Base-by-base conservation (phyloP, 2,329 filamentous ascomycete genomes). In the Aspergillus sp. region DNA sequence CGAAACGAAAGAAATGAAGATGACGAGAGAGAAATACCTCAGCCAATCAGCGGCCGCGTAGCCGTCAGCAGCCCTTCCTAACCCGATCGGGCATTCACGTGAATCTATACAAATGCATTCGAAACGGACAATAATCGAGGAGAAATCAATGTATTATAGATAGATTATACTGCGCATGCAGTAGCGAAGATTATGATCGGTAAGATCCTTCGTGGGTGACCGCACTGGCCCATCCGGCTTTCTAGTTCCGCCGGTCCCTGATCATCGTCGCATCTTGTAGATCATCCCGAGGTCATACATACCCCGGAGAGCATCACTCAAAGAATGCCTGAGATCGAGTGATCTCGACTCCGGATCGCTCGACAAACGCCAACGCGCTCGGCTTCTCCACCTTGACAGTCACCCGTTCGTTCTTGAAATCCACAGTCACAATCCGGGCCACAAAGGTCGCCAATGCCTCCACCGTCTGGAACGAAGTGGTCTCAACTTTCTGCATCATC, bases 311-410 rank as follows among this genome's bases (percentile, higher is more conserved):
- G 22, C 32, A 16, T 52, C 47, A 30, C 48, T 67, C 63, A 53
- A 79, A 79, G 62, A 76, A 78, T 8, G 67, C 66, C 51, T 69
- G 69, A 9, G 73, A 72, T 40, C 77, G 67, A 36, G 76, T 78
- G 44, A 80, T 72, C 55, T 78, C 74, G n/a, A 80, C 72, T 9
- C 76, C 76, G 9, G 76, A 74, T 41, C 72, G 65, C 49, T 74
- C 72, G 8, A 79, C 78, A 63, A 78, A 77, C 3, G 77, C 70
- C 54, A 80, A 59, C 17, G 78, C 78, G 57, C 73, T 79, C 10
- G 77, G 77, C 58, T 81, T 80, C 55, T 79, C 75, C 17, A 78
- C 73, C 42, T 60, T 63, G 3, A 80, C 76, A 2, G 75, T 79
- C 26, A 79, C 74, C 47, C 73, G 66, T 44, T 74, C 69, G 49